Evolutionary conservation across 805 yeast species (phyloP), one percentile per base, ranked within the genome.

Genomic region (Hermanozyma aechmeae): DNA sequence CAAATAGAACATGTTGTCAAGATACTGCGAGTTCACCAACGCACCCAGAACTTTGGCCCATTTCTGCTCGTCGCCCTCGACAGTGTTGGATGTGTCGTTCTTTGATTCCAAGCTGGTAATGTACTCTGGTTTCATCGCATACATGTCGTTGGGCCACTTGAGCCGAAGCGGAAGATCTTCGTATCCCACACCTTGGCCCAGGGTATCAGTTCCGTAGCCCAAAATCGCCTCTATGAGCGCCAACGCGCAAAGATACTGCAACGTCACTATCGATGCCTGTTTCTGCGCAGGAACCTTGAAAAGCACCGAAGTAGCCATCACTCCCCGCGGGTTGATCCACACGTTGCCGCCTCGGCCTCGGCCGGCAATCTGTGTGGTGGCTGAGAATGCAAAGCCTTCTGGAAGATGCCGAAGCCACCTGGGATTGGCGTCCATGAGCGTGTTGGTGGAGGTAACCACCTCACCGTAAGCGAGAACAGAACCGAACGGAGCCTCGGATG

Each of bases 101-200:
- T 53, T 53, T 16, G 58, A 64, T 10, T 49, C 39, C 8, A 54
- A 15, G 11, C 35, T 31, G 30, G 40, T 37, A 40, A 51, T 67
- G 39, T 58, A 70, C 30, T 75, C 76, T 1, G 94, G 93, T 31
- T 72, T 75, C 42, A 74, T 50, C 4, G 79, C 74, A 48, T 84
- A 92, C 10, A 92, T 58, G 52, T 92, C 99, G 50, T 92, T 92
- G 2, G 99, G 99, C 99, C 99, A 92, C 50, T 92, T 92, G 35
- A 92, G 68, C 28, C 74, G 68, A 11, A 89, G 64, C 0, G 95
- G 96, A 41, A 92, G 54, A 26, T 74, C 79, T 13, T 74, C 77
- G 48, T 78, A 84, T 0, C 82, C 85, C 0, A 57, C 53, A 2
- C 64, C 63, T 6, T 36, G 28, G 5, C 68, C 68, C 13, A 57